Evolutionary conservation across 2,329 filamentous ascomycete genomes (phyloP).

Genomic region (Bipolaris cookei): DNA sequence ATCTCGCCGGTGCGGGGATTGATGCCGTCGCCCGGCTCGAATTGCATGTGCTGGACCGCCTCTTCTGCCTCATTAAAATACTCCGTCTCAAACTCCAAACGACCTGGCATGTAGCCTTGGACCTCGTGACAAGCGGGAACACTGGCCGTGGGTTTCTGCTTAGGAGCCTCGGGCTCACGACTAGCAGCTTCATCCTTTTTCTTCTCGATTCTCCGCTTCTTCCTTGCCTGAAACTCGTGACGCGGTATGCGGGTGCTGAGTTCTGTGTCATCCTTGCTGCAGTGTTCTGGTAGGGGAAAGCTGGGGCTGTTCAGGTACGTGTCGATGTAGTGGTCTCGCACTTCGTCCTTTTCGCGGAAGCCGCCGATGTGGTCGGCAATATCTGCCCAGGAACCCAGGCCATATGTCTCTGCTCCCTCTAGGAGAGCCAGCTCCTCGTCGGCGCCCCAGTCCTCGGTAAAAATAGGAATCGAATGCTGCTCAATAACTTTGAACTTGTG

Average conservation of each 20-base stretch:
- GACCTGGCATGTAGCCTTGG: slow-evolving; percentile 97
- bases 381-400: slow-evolving; percentile 95
- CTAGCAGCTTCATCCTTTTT: slow-evolving; percentile 86
- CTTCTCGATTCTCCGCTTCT: slow-evolving; percentile 92
- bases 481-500: slow-evolving; percentile 95
- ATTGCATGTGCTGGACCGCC: slow-evolving; percentile 97
- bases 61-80: slow-evolving; percentile 98
- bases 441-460: slow-evolving; percentile 91
- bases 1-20: slow-evolving; percentile 83
- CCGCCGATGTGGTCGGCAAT: slow-evolving; percentile 98
- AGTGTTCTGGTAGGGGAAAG: slow-evolving; percentile 87
- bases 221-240: slow-evolving; percentile 89
- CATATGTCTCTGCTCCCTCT: slow-evolving; percentile 95
- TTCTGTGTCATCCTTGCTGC: slow-evolving; percentile 79
- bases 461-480: slow-evolving; percentile 97
- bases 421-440: slow-evolving; percentile 94
- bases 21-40: slow-evolving; percentile 92
- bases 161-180: slow-evolving; percentile 81
- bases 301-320: slow-evolving; percentile 82
- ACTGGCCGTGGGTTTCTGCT: slow-evolving; percentile 94
- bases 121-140: slow-evolving; percentile 97
- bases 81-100: slow-evolving; percentile 95
- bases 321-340: slow-evolving; percentile 88
- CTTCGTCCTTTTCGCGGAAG: slow-evolving; percentile 92
- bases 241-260: slow-evolving; percentile 81